These are phyloP conservation scores for Pseudoneurospora amorphoporcata DNA, from an alignment of 495 filamentous ascomycete genomes.

Conservation along the genomic window DNA sequence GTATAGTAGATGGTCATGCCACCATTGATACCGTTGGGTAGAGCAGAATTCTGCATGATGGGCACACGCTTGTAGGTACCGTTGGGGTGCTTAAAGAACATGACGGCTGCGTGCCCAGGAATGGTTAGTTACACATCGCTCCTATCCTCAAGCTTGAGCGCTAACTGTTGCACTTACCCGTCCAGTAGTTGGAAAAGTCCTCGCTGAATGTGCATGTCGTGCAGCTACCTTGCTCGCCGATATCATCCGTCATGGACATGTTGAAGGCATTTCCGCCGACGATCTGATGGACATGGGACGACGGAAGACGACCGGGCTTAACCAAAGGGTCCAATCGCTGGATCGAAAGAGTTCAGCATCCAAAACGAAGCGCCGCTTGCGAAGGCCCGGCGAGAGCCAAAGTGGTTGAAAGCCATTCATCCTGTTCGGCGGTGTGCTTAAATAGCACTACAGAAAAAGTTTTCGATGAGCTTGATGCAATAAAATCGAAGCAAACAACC, in stretches of 20 bases:
- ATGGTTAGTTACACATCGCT: slow-evolving; percentile 2
- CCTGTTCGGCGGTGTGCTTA: not conserved
- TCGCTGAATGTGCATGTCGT: slow-evolving; percentile 15
- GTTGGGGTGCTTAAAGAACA: slow-evolving; percentile 43
- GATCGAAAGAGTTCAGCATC: slow-evolving; percentile 35
- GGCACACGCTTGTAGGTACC: slow-evolving; percentile 37
- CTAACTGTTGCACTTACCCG: slow-evolving; percentile 19
- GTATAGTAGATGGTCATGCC: slow-evolving; percentile 43
- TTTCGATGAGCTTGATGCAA: not conserved
- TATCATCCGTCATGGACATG: slow-evolving; percentile 35
- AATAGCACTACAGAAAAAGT: not conserved
- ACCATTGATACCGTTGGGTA: slow-evolving; percentile 36
- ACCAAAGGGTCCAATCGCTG: slow-evolving; percentile 38
- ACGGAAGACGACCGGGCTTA: slow-evolving; percentile 28
- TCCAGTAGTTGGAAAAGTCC: slow-evolving; percentile 31
- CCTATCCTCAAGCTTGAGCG: not conserved
- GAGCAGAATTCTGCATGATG: slow-evolving; percentile 30
- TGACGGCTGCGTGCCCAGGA: slow-evolving; percentile 22
- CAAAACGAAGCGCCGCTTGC: slow-evolving; percentile 36
- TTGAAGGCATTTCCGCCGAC: slow-evolving; percentile 42
- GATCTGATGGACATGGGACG: slow-evolving; percentile 39
- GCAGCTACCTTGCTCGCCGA: slow-evolving; percentile 28
- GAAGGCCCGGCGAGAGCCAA: slow-evolving; percentile 28
- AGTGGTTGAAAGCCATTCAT: slow-evolving; percentile 36
- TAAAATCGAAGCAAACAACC: not conserved